Percentiles rank a stretch among this genome's conserved stretches.
Conservation (phyloP, 2,329 filamentous ascomycete species). For the Tolypocladium sp. region DNA sequence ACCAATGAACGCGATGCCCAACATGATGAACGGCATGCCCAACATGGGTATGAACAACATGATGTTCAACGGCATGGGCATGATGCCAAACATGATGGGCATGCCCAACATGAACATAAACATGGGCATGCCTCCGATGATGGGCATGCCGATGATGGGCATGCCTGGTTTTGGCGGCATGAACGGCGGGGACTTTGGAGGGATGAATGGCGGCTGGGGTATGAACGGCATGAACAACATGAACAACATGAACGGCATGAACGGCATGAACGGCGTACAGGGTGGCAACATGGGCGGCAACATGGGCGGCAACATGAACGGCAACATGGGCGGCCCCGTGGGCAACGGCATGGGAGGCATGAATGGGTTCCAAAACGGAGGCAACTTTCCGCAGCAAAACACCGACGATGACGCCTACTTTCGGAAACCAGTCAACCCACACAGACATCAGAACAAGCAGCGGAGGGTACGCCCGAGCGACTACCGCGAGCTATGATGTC, state of each 20-base stretch:
- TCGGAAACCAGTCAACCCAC: constrained; percentile 88
- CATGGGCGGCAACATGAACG: constrained; percentile 16
- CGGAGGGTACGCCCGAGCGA: constrained; percentile 78
- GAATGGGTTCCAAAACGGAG: constrained; percentile 23
- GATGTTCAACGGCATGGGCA: constrained; percentile 26
- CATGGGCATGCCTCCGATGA: constrained; percentile 17
- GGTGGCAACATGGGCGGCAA: constrained; percentile 6
- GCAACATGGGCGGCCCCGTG: constrained; percentile 8
- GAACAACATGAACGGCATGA: constrained; percentile 18
- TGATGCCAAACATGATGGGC: constrained; percentile 30
- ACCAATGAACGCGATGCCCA: constrained; percentile 32
- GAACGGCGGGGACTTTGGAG: constrained; percentile 14
- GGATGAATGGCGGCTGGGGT: constrained; percentile 19
- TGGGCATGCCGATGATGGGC: constrained; percentile 16
- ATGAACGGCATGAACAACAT: constrained; percentile 23
- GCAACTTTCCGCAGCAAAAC: constrained; percentile 34
- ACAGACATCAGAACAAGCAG: constrained; percentile 76
- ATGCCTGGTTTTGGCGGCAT: constrained; percentile 17
- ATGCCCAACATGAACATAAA: constrained; percentile 19
- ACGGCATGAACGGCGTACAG: constrained; percentile 8
- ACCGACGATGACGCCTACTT: constrained; percentile 90
- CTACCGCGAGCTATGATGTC: constrained; percentile 68
- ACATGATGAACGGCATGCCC: constrained; percentile 35
- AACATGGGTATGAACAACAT: constrained; percentile 27
- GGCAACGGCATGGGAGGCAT: constrained; percentile 16